These are phyloP conservation scores for Eucalyptus coolabah DNA, from an alignment of 345 rosid genomes.

Conservation along the genomic window DNA sequence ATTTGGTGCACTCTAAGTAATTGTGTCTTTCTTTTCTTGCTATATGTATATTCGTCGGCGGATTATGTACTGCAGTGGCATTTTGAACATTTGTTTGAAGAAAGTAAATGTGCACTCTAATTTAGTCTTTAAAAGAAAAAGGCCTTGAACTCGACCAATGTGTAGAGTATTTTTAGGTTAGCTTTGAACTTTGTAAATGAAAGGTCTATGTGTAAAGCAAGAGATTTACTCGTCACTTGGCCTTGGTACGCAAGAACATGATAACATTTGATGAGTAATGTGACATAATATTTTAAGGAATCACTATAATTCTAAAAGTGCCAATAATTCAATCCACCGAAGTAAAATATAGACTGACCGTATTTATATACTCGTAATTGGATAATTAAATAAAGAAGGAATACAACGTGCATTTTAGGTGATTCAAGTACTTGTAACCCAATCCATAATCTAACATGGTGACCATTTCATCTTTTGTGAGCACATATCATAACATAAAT, in stretches of 20 bases:
- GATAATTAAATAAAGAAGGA: too few species aligned
- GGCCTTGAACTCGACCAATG: rapidly evolving
- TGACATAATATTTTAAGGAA: not conserved
- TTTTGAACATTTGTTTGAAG: not conserved
- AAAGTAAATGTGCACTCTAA: not conserved
- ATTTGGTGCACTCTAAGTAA: not conserved
- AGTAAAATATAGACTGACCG: too few species aligned
- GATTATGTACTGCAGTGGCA: not conserved
- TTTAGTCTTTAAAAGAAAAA: not conserved
- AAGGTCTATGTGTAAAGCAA: not conserved
- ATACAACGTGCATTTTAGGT: not conserved
- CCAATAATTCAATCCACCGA: not conserved
- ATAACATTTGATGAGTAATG: too few species aligned
- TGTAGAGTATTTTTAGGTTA: too few species aligned
- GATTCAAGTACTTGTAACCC: not conserved
- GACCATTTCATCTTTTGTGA: not conserved
- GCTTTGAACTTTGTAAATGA: too few species aligned
- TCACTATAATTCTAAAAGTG: too few species aligned
- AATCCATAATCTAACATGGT: not conserved
- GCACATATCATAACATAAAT: not conserved
- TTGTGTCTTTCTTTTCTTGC: not conserved
- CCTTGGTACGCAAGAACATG: rapidly evolving
- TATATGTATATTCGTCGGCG: too few species aligned
- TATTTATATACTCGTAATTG: not conserved
- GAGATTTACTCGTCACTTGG: not conserved